Evolutionary conservation across 2,329 filamentous ascomycete genomes (phyloP).

Genomic region (Biscogniauxia mediterranea): DNA sequence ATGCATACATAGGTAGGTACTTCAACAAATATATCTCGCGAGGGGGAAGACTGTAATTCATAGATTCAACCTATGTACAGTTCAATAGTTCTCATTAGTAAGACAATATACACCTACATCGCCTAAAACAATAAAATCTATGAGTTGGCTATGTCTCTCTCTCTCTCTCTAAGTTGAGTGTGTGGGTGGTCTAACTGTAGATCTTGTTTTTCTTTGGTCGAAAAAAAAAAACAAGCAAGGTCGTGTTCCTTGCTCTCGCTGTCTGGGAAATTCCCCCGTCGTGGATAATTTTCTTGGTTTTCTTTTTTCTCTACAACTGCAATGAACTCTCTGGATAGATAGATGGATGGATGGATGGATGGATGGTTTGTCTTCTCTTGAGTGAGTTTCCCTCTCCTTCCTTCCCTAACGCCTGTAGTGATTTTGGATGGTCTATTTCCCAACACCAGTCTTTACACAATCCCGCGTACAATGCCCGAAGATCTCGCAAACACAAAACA

Average conservation of each 20-base stretch:
- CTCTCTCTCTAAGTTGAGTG: too few relatives aligned
- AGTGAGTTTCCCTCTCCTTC: slow-evolving; percentile 3
- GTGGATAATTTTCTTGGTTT: neutral
- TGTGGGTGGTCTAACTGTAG: neutral
- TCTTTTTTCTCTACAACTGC: slow-evolving; percentile 5
- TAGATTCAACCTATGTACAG: too few relatives aligned
- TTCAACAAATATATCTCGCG: too few relatives aligned
- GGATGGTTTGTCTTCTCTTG: too few relatives aligned
- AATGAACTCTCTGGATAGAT: neutral
- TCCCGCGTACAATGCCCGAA: slow-evolving; percentile 26
- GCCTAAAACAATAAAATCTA: neutral
- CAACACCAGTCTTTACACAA: slow-evolving; percentile 26
- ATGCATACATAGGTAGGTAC: too few relatives aligned
- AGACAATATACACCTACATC: neutral
- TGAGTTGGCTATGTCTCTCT: neutral
- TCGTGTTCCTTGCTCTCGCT: neutral
- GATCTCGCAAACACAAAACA: slow-evolving; percentile 28
- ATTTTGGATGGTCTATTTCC: slow-evolving; percentile 28
- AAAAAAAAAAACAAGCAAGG: neutral
- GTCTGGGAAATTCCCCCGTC: neutral
- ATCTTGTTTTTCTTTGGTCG: neutral
- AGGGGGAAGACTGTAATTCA: too few relatives aligned
- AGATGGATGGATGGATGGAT: too few relatives aligned
- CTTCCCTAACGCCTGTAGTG: slow-evolving; percentile 30
- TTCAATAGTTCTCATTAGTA: neutral